These are phyloP conservation scores for Aspergillus latus DNA, from an alignment of 2,329 filamentous ascomycete genomes.

Conservation along the genomic window DNA sequence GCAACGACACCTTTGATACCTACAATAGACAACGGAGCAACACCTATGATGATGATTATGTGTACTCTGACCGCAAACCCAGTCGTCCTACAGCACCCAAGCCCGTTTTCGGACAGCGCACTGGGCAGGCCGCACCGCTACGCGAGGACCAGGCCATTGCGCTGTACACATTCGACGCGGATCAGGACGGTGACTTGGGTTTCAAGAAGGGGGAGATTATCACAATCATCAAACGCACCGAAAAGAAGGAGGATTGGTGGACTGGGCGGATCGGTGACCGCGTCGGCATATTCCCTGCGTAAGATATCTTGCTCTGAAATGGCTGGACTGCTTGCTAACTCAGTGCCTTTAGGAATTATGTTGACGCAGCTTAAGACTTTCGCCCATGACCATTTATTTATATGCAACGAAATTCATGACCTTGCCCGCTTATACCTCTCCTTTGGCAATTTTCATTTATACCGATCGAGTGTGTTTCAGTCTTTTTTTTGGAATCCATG, in stretches of 20 bases:
- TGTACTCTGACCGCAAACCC: conserved; percentile 63
- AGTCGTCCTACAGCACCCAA: conserved; percentile 84
- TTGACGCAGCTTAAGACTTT: conserved; percentile 32
- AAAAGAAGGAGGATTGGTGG: conserved; percentile 97
- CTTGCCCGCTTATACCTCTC: conserved; percentile 8
- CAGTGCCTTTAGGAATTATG: conserved; percentile 34
- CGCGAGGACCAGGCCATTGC: conserved; percentile 79
- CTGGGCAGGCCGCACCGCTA: conserved; percentile 38
- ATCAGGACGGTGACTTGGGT: conserved; percentile 85
- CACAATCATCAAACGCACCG: conserved; percentile 89
- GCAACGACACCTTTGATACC: conserved; percentile 32
- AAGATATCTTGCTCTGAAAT: conserved; percentile 24
- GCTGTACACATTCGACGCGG: conserved; percentile 89
- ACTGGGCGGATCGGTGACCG: conserved; percentile 82
- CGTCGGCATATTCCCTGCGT: conserved; percentile 91
- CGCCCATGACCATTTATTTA: conserved; percentile 18
- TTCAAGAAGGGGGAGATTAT: conserved; percentile 99
- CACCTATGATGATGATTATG: conserved; percentile 50
- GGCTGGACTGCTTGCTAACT: conserved; percentile 15
- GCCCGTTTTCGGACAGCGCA: conserved; percentile 67
- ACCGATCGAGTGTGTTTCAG: conserved; percentile 5
- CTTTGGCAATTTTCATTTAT: conserved; percentile 4
- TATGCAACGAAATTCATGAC: conserved; percentile 28
- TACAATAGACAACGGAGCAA: conserved; percentile 38
- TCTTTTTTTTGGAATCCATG: background rate